Evolutionary conservation across 2,329 filamentous ascomycete genomes (phyloP).

Genomic region (Zymoseptoria brevis): DNA sequence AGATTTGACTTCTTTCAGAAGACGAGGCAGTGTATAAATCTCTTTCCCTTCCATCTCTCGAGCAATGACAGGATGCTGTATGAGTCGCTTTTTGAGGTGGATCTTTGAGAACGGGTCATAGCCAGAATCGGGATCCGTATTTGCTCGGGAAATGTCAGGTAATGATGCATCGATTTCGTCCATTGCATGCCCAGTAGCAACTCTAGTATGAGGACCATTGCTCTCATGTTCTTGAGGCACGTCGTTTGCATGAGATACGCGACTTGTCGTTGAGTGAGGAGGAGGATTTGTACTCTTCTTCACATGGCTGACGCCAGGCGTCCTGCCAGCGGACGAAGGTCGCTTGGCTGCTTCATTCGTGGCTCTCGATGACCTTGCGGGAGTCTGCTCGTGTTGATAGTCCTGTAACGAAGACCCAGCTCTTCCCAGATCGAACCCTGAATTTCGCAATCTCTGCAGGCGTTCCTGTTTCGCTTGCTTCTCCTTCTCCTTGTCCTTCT

Average conservation of each 20-base stretch:
- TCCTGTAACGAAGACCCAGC: conserved; percentile 1
- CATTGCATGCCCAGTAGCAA: conserved; percentile 12
- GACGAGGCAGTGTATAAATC: conserved; percentile 67
- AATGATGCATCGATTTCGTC: conserved; percentile 12
- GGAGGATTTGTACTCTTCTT: background rate
- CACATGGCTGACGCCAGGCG: conserved; percentile 1
- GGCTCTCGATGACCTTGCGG: background rate
- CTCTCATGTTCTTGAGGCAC: conserved; percentile 4
- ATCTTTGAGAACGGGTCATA: conserved; percentile 83
- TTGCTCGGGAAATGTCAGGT: conserved; percentile 3
- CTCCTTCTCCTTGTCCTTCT: conserved; percentile 40
- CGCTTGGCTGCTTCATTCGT: conserved; percentile 1
- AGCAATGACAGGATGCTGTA: conserved; percentile 72
- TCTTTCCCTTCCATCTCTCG: conserved; percentile 73
- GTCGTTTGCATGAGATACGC: conserved; percentile 6
- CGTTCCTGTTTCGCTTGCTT: conserved; percentile 38
- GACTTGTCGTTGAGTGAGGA: conserved; percentile 7
- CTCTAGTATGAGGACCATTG: conserved; percentile 5
- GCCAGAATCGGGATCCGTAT: conserved; percentile 34
- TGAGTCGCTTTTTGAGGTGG: conserved; percentile 72
- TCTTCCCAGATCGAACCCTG: conserved; percentile 21
- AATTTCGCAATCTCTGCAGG: conserved; percentile 36
- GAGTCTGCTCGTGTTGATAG: background rate
- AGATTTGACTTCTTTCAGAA: conserved; percentile 71
- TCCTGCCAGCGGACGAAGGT: conserved; percentile 12